These are phyloP conservation scores for Ophiostoma himal-ulmi DNA, from an alignment of 2,329 filamentous ascomycete species.

Conservation along the genomic window DNA sequence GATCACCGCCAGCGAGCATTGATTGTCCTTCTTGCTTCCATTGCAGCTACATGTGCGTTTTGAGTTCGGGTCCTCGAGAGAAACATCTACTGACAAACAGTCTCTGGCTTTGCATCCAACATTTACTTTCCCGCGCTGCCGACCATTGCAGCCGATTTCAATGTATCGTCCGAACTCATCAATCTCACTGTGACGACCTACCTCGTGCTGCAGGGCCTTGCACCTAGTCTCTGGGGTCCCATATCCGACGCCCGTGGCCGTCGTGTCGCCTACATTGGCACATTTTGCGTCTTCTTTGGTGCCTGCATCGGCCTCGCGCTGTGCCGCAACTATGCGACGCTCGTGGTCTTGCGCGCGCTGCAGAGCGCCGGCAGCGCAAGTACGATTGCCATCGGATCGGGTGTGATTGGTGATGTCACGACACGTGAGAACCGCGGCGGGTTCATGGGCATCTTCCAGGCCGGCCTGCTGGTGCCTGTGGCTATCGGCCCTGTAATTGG, in stretches of 20 bases:
- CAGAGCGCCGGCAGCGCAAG: conserved; percentile 61
- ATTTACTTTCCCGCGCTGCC: conserved; percentile 47
- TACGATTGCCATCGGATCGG: conserved; percentile 64
- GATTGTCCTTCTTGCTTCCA: conserved; percentile 43
- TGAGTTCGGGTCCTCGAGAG: neutral
- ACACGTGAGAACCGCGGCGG: conserved; percentile 63
- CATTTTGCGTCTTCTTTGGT: conserved; percentile 52
- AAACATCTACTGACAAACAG: conserved; percentile 21
- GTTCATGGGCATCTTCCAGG: conserved; percentile 62
- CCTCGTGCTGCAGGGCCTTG: conserved; percentile 58
- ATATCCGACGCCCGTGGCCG: conserved; percentile 56
- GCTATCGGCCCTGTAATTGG: conserved; percentile 56
- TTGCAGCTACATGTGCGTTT: conserved; percentile 46
- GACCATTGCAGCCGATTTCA: conserved; percentile 35
- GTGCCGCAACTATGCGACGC: conserved; percentile 50
- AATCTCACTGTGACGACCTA: conserved; percentile 53
- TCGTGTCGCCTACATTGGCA: conserved; percentile 54
- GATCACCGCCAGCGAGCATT: conserved; percentile 44
- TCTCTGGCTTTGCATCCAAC: conserved; percentile 55
- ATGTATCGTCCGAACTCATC: conserved; percentile 37
- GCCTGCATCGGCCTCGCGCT: conserved; percentile 57
- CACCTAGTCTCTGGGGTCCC: conserved; percentile 55
- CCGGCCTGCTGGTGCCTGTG: conserved; percentile 51
- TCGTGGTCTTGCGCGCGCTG: conserved; percentile 55
- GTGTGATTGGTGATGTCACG: conserved; percentile 65